Base-by-base conservation (phyloP, 495 filamentous ascomycete species). In the Penicillium turbatum region DNA sequence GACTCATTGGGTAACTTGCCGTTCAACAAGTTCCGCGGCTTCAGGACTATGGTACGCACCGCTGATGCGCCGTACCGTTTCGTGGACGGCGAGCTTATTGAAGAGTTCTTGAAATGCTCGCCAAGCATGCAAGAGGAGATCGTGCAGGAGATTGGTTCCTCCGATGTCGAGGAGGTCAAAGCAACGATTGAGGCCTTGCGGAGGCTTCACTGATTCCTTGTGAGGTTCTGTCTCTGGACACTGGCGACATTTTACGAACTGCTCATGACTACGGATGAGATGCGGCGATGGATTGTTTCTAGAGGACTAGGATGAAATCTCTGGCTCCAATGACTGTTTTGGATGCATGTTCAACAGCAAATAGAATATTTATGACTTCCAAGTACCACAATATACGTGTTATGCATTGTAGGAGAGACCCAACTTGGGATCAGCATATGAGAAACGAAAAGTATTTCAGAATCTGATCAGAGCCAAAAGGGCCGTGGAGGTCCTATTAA, bases 81-180 rank as follows among this genome's bases (percentile, higher is more conserved):
- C 62, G 83, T 97, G 38, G 93, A 99, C 62, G 93, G 92, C 0
- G 93, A 97, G 64, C 71, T 97, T 45, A 76, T 99, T 24, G 92
- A 96, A 69, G 66, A 79, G 37, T 99, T 97, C 67, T 66, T 97
- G 51, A 85, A 89, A 56, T 73, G 86, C 40, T 72, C 78, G 38
- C 79, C 83, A 39, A 70, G 67, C 7, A 63, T 81, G 48, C 90
- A 95, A 63, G 75, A 81, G 64, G 77, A 82, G 61, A 82, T 96
- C 47, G 69, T 77, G 3, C 70, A 75, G 53, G 72, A 79, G 54
- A 76, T 93, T 41, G 68, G 72, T 13, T 76, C 69, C 11, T 62
- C 75, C 26, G 73, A 74, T 66, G 83, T 93, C 2, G 88, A 90
- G 59, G 82, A 83, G 19, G 80, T 96, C 60, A 84, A 86, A 59